These are phyloP conservation scores for Pseudozyma sp. DNA, from an alignment of 1,284 basidiomycete genomes.

Conservation along the genomic window DNA sequence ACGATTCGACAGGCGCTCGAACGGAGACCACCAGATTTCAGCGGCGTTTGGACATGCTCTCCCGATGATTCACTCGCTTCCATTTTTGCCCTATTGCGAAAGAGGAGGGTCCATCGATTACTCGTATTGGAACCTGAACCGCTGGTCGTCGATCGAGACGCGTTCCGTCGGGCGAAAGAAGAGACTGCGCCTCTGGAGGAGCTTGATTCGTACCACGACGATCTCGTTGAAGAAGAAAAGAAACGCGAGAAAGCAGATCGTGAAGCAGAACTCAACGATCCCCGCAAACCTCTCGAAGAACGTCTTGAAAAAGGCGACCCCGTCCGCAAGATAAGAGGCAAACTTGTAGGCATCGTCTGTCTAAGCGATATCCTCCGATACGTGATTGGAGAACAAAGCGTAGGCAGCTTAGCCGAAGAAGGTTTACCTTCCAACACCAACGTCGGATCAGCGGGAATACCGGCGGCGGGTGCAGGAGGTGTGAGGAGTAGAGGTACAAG, in stretches of 20 bases:
- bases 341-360: constrained; percentile 65
- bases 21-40: constrained; percentile 88
- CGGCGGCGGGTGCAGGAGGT: background rate
- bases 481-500: constrained; percentile 22
- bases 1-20: constrained; percentile 94
- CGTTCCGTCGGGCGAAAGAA: constrained; percentile 3
- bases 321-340: constrained; percentile 39
- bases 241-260: constrained; percentile 7
- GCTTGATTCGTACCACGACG: constrained; percentile 36
- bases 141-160: background rate
- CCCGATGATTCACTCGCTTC: constrained; percentile 93
- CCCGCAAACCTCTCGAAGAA: constrained; percentile 19
- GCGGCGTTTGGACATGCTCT: constrained; percentile 94
- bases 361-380: constrained; percentile 63
- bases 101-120: constrained; percentile 89
- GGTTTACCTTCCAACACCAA: no score
- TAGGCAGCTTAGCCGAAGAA: background rate
- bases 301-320: constrained; percentile 51
- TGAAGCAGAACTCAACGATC: constrained; percentile 23
- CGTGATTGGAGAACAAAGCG: constrained; percentile 54
- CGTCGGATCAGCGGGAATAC: background rate
- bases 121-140: constrained; percentile 58
- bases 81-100: constrained; percentile 90
- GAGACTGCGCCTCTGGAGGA: constrained; percentile 34
- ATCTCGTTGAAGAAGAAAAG: constrained; percentile 27